These are phyloP conservation scores for Tylopilus sp. DNA, from an alignment of 768 basidiomycete species.

Conservation along the genomic window DNA sequence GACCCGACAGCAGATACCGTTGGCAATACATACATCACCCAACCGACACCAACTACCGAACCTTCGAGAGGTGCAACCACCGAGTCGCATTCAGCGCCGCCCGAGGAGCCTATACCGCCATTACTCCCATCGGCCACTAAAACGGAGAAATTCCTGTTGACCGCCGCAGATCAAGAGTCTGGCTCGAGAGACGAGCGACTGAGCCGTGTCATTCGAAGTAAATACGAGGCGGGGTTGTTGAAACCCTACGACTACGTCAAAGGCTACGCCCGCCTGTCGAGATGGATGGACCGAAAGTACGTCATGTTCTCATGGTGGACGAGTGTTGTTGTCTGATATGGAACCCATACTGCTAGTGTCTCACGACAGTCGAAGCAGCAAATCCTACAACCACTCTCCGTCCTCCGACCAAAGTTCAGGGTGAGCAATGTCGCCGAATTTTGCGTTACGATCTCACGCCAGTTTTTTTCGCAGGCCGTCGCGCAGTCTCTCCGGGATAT, in stretches of 20 bases:
- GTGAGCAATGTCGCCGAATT: slow-evolving; percentile 36
- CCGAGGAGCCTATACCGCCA: slow-evolving; percentile 42
- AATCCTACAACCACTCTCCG: slow-evolving; percentile 85
- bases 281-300: slow-evolving; percentile 95
- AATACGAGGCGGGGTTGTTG: slow-evolving; percentile 93
- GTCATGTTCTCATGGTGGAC: slow-evolving; percentile 13
- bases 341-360: slow-evolving; percentile 46
- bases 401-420: slow-evolving; percentile 81
- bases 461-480: slow-evolving; percentile 48
- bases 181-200: slow-evolving; percentile 89
- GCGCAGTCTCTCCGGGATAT: slow-evolving; percentile 84
- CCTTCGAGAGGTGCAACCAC: slow-evolving; percentile 20
- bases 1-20: slow-evolving; percentile 9
- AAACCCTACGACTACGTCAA: slow-evolving; percentile 97
- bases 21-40: slow-evolving; percentile 14
- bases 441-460: slow-evolving; percentile 3
- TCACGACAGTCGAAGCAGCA: slow-evolving; percentile 89
- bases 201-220: slow-evolving; percentile 88
- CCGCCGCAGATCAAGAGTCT: slow-evolving; percentile 91
- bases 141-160: slow-evolving; percentile 86
- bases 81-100: slow-evolving; percentile 22
- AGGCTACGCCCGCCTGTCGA: slow-evolving; percentile 84
- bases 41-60: slow-evolving; percentile 17
- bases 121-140: slow-evolving; percentile 73
- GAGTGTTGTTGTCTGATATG: not conserved